Evolutionary conservation across 371 early-diverging fungal genomes (phyloP).

Genomic region (Mucor indicus): DNA sequence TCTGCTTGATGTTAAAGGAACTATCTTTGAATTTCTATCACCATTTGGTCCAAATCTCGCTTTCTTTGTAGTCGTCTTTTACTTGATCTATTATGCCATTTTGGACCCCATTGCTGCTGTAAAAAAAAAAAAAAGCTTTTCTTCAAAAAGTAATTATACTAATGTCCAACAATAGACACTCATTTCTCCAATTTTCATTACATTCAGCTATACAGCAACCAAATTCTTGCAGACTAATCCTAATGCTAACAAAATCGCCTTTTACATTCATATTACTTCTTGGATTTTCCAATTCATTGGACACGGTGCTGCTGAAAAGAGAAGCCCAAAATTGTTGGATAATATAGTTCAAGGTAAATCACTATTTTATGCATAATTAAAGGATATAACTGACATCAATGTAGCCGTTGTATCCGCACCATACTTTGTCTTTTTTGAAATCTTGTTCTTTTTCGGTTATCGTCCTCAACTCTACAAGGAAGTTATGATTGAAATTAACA

Average conservation of each 20-base stretch:
- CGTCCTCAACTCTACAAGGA: slow-evolving; percentile 68
- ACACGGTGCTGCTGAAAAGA: slow-evolving; percentile 83
- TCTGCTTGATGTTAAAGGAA: slow-evolving; percentile 15
- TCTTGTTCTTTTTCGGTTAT: slow-evolving; percentile 85
- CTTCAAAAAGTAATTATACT: too few species aligned
- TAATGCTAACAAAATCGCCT: slow-evolving; percentile 51
- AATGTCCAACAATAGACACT: too few species aligned
- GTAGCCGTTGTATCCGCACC: slow-evolving; percentile 89
- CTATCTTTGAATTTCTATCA: slow-evolving; percentile 12
- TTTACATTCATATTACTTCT: slow-evolving; percentile 59
- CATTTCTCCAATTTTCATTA: slow-evolving; percentile 60
- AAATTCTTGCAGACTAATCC: slow-evolving; percentile 46
- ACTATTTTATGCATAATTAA: neutral
- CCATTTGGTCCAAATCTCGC: slow-evolving; percentile 58
- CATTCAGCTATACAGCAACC: slow-evolving; percentile 59
- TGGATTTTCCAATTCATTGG: slow-evolving; percentile 93
- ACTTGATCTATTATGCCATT: slow-evolving; percentile 70
- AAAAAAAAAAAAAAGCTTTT: too few species aligned
- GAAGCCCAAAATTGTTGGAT: slow-evolving; percentile 88
- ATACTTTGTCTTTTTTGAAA: slow-evolving; percentile 90
- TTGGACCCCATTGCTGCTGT: slow-evolving; percentile 81
- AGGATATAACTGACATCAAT: neutral
- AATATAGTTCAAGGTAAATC: slow-evolving; percentile 74
- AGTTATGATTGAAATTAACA: slow-evolving; percentile 58
- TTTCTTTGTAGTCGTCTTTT: slow-evolving; percentile 53